Evolutionary conservation across 345 rosid species (phyloP).

Genomic region (Mangifera indica): DNA sequence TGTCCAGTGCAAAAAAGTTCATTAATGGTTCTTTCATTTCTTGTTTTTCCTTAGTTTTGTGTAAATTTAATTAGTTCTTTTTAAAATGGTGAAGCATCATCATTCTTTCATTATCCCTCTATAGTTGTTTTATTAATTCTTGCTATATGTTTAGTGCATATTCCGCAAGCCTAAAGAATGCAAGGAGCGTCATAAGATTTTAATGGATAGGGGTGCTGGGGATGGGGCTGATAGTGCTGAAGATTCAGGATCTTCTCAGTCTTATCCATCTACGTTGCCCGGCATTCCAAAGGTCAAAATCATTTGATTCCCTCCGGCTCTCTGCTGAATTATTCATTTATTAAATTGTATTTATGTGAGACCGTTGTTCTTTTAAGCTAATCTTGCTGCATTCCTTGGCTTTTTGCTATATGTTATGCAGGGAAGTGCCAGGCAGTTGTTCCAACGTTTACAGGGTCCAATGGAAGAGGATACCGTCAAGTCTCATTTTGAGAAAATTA

Average conservation of each 20-base stretch:
- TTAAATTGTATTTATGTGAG: constrained; percentile 14
- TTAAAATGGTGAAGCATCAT: constrained; percentile 10
- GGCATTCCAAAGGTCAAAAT: constrained; percentile 91
- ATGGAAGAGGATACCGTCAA: constrained; percentile 93
- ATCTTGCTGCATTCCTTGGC: constrained; percentile 14
- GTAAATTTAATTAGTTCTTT: not conserved
- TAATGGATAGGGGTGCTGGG: constrained; percentile 83
- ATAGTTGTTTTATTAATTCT: constrained; percentile 15
- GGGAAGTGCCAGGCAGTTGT: constrained; percentile 99
- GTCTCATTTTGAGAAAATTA: constrained; percentile 95
- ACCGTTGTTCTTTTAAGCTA: constrained; percentile 13
- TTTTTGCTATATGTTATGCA: constrained; percentile 39
- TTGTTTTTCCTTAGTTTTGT: not conserved
- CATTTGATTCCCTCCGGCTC: not conserved
- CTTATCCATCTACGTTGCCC: constrained; percentile 98
- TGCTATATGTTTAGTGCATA: constrained; percentile 57
- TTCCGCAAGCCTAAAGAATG: constrained; percentile 88
- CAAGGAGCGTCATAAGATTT: constrained; percentile 92
- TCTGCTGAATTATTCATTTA: not conserved
- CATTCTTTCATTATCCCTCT: not conserved
- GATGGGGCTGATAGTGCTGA: constrained; percentile 99
- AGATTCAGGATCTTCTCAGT: constrained; percentile 95
- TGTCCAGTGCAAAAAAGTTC: not conserved
- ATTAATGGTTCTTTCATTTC: not conserved
- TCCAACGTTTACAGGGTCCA: constrained; percentile 95